These are phyloP conservation scores for Calonectria multiphialidica DNA, from an alignment of 2,329 filamentous ascomycete genomes.

Conservation along the genomic window DNA sequence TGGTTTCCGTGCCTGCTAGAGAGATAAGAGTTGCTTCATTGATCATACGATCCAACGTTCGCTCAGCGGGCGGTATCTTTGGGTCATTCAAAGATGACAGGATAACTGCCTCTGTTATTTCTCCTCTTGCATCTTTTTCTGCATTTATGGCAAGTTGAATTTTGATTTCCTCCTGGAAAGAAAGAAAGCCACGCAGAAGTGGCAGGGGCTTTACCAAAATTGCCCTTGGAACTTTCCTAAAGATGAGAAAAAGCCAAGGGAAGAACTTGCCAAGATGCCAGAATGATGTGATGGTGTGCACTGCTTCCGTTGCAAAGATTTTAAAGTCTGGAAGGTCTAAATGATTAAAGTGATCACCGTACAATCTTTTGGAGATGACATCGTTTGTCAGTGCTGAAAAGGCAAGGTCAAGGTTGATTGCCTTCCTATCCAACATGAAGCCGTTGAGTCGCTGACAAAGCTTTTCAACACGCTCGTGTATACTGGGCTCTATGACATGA, in stretches of 20 bases:
- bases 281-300: neutral
- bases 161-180: neutral
- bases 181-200: neutral
- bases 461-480: neutral
- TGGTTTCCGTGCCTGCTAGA: conserved; percentile 7
- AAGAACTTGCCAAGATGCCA: neutral
- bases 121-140: neutral
- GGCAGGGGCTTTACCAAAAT: neutral
- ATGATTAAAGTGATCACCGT: neutral
- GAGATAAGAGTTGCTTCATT: neutral
- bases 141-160: neutral
- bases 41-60: neutral
- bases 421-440: neutral
- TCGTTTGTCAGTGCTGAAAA: conserved; percentile 4
- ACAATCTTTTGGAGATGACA: neutral
- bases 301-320: conserved; percentile 1
- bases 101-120: neutral
- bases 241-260: neutral
- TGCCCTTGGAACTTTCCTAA: neutral
- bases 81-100: neutral
- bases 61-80: neutral
- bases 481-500: neutral
- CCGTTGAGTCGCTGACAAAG: neutral
- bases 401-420: neutral
- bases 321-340: neutral